Percentiles rank a stretch among this genome's conserved stretches.
phyloP scores from a whole-genome alignment of 768 basidiomycete genomes.

The Filobasidium floriforme region DNA sequence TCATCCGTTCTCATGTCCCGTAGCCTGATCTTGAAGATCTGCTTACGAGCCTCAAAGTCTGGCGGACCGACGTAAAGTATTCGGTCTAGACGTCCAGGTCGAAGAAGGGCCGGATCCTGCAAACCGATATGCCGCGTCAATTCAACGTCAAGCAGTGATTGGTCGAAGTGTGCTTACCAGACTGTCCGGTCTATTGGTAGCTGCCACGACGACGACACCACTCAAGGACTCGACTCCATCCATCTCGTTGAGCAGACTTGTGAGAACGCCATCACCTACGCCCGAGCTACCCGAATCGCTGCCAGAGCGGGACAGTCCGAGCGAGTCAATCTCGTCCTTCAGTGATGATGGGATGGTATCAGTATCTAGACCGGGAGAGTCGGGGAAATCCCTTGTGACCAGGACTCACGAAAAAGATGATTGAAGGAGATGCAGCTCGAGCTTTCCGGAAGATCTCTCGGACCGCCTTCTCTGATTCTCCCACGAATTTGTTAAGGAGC shows the following conservation, averaged over 20 bases:
- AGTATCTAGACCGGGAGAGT: not conserved
- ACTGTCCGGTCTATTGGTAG: slow-evolving; percentile 91
- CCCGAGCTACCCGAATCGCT: slow-evolving; percentile 54
- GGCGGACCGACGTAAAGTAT: slow-evolving; percentile 92
- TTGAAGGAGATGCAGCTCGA: slow-evolving; percentile 83
- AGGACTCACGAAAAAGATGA: slow-evolving; percentile 80
- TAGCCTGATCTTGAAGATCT: slow-evolving; percentile 74
- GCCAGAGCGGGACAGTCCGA: slow-evolving; percentile 67
- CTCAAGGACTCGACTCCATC: slow-evolving; percentile 91
- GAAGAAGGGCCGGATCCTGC: slow-evolving; percentile 92
- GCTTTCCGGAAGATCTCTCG: slow-evolving; percentile 94
- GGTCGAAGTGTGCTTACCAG: slow-evolving; percentile 53
- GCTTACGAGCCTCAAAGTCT: slow-evolving; percentile 65
- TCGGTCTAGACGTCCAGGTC: slow-evolving; percentile 88
- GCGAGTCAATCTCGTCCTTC: slow-evolving; percentile 96
- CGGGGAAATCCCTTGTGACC: not conserved
- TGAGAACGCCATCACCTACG: slow-evolving; percentile 67
- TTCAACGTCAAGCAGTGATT: not conserved
- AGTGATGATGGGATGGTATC: not conserved
- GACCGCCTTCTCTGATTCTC: slow-evolving; percentile 91
- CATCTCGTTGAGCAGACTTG: slow-evolving; percentile 93
- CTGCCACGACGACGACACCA: slow-evolving; percentile 91
- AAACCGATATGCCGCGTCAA: not conserved
- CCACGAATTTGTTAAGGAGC: slow-evolving; percentile 93
- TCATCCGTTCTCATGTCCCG: slow-evolving; percentile 71